Percentiles rank a stretch among this genome's conserved stretches.
phyloP scores from a whole-genome alignment of 495 filamentous ascomycete species.

The Cryomyces minteri region DNA sequence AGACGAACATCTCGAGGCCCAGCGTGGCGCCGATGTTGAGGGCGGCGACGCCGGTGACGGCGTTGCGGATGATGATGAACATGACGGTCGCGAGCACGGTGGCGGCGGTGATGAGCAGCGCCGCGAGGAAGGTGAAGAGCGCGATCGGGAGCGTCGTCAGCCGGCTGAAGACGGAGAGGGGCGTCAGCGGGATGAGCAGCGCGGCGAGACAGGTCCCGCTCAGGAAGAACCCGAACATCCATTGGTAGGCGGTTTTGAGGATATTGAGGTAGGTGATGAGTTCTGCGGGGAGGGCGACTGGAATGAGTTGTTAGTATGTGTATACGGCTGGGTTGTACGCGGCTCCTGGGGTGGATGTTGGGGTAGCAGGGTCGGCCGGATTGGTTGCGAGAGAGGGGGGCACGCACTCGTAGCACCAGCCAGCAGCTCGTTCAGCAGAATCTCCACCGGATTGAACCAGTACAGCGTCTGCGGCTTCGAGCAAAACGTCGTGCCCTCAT shows the following conservation, averaged over 20 bases:
- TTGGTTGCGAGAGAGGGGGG: neutral
- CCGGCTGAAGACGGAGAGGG: slow-evolving; percentile 33
- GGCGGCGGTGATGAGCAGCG: slow-evolving; percentile 48
- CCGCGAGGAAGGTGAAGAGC: slow-evolving; percentile 40
- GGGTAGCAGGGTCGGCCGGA: too few relatives aligned
- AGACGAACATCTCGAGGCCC: slow-evolving; percentile 60
- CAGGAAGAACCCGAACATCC: slow-evolving; percentile 86
- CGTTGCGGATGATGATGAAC: slow-evolving; percentile 58
- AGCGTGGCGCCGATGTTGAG: slow-evolving; percentile 60
- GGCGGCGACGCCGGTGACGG: slow-evolving; percentile 38
- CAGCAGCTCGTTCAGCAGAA: slow-evolving; percentile 58
- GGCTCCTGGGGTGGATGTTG: too few relatives aligned
- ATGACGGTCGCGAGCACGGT: slow-evolving; percentile 62
- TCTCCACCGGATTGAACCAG: slow-evolving; percentile 78
- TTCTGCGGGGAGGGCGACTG: slow-evolving; percentile 59
- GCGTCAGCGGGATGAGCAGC: slow-evolving; percentile 46
- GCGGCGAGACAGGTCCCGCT: slow-evolving; percentile 46
- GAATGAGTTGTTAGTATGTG: neutral
- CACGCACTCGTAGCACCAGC: slow-evolving; percentile 57
- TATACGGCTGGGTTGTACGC: too few relatives aligned
- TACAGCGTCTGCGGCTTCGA: slow-evolving; percentile 49
- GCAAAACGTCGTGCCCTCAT: slow-evolving; percentile 55
- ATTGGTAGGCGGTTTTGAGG: slow-evolving; percentile 57
- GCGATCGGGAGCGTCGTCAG: slow-evolving; percentile 35
- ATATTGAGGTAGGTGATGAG: slow-evolving; percentile 54